These are phyloP conservation scores for Hibiscus syriacus DNA, from an alignment of 345 rosid species.

Conservation along the genomic window DNA sequence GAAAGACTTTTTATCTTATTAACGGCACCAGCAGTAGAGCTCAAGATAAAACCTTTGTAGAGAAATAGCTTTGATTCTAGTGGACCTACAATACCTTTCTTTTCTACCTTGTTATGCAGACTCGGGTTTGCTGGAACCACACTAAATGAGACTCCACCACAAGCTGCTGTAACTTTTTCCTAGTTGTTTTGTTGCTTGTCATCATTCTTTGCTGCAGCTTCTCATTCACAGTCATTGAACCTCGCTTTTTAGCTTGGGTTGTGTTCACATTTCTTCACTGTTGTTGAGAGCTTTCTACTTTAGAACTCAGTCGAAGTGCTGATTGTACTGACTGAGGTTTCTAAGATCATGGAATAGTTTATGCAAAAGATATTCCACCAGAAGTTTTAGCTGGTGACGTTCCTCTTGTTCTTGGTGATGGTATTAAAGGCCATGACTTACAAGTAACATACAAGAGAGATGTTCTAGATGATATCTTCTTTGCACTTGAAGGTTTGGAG, in stretches of 20 bases:
- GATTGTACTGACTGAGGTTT: constrained; percentile 32
- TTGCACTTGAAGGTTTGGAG: constrained; percentile 25
- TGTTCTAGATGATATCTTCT: constrained; percentile 35
- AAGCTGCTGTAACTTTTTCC: constrained; percentile 22
- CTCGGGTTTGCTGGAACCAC: constrained; percentile 35
- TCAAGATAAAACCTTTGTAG: constrained; percentile 37
- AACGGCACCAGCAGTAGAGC: neutral
- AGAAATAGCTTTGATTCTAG: constrained; percentile 43
- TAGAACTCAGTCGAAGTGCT: constrained; percentile 30
- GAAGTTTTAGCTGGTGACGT: constrained; percentile 34
- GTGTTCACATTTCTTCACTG: constrained; percentile 25
- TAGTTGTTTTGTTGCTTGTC: constrained; percentile 28
- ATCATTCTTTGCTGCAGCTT: constrained; percentile 24
- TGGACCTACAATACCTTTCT: no score
- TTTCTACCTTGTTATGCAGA: constrained; percentile 37
- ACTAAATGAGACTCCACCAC: constrained; percentile 26
- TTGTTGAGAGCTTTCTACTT: constrained; percentile 29
- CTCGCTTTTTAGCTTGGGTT: constrained; percentile 15
- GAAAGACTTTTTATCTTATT: constrained; percentile 10
- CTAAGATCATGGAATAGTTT: constrained; percentile 27
- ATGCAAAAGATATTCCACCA: constrained; percentile 29
- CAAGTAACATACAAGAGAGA: constrained; percentile 34
- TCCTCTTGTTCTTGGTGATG: constrained; percentile 32
- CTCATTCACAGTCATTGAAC: constrained; percentile 24
- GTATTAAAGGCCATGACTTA: no score